phyloP scores from a whole-genome alignment of 768 basidiomycete genomes.

The Austroboletus eburneus region DNA sequence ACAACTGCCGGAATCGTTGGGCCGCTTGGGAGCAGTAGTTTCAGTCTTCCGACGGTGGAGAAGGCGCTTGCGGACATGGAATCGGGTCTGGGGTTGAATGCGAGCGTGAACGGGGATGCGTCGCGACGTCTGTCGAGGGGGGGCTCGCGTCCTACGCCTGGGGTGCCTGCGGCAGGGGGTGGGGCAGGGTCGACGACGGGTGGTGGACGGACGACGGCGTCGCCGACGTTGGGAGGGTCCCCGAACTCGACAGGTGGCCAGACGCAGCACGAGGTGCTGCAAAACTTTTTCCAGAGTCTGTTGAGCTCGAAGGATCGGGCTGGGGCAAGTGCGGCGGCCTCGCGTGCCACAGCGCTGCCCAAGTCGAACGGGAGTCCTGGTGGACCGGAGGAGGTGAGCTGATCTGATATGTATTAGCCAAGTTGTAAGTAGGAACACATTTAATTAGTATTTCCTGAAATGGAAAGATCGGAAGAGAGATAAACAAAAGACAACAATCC shows the following conservation, averaged over 20 bases:
- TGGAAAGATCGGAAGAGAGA: not conserved
- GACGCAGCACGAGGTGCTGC: constrained; percentile 77
- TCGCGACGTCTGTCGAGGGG: constrained; percentile 32
- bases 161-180: constrained; percentile 35
- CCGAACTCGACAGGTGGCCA: constrained; percentile 52
- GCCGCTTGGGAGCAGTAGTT: constrained; percentile 83
- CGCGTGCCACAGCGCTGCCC: constrained; percentile 16
- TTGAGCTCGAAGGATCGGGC: constrained; percentile 64
- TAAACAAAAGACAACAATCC: constrained; percentile 20
- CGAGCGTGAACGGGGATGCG: constrained; percentile 35
- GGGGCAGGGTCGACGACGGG: constrained; percentile 30
- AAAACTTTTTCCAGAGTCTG: constrained; percentile 85
- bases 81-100: constrained; percentile 39
- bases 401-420: constrained; percentile 7
- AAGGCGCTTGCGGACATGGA: constrained; percentile 89
- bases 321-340: constrained; percentile 32
- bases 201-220: constrained; percentile 33
- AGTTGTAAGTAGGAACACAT: too few relatives aligned
- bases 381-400: constrained; percentile 37
- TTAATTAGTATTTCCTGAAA: not conserved
- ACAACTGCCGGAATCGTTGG: constrained; percentile 77
- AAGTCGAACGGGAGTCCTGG: constrained; percentile 35
- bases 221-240: constrained; percentile 35
- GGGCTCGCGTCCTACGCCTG: constrained; percentile 29
- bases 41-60: constrained; percentile 84